These are phyloP conservation scores for Emmonsiellopsis sp. DNA, from an alignment of 2,329 filamentous ascomycete species.

Conservation along the genomic window DNA sequence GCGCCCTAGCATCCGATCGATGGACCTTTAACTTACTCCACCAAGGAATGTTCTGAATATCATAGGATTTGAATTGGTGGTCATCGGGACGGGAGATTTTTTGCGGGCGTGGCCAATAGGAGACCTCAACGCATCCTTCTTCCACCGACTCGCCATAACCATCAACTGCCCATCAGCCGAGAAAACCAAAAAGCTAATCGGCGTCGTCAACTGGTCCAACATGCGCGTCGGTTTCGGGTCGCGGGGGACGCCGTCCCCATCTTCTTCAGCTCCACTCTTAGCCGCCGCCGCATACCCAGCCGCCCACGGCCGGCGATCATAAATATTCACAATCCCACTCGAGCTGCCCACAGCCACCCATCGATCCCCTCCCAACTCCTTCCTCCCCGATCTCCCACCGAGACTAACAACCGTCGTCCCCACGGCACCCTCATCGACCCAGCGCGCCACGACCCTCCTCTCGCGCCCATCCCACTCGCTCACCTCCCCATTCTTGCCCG, in stretches of 20 bases:
- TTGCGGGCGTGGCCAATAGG: slow-evolving; percentile 25
- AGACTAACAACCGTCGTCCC: slow-evolving; percentile 74
- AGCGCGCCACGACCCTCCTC: slow-evolving; percentile 64
- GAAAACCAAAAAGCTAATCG: slow-evolving; percentile 70
- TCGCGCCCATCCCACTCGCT: slow-evolving; percentile 73
- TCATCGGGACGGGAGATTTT: slow-evolving; percentile 23
- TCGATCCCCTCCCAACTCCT: slow-evolving; percentile 58
- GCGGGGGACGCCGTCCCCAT: slow-evolving; percentile 44
- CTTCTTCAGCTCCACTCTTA: slow-evolving; percentile 14
- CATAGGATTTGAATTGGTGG: slow-evolving; percentile 21
- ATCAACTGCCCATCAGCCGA: slow-evolving; percentile 83
- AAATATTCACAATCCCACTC: slow-evolving; percentile 85
- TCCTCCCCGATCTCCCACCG: slow-evolving; percentile 42
- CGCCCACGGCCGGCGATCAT: slow-evolving; percentile 64
- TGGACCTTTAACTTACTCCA: slow-evolving; percentile 25
- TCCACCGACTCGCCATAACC: slow-evolving; percentile 75
- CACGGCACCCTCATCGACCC: slow-evolving; percentile 83
- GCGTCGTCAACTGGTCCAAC: slow-evolving; percentile 80
- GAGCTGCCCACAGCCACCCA: slow-evolving; percentile 85
- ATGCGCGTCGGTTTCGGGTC: slow-evolving; percentile 62
- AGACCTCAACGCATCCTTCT: slow-evolving; percentile 70
- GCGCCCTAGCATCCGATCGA: slow-evolving; percentile 25
- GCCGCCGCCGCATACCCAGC: slow-evolving; percentile 26
- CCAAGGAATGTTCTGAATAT: slow-evolving; percentile 36
- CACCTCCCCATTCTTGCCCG: slow-evolving; percentile 78